A percentile compares a stretch with the other conserved stretches of the same genome.
Evolutionary conservation across 305 asterid species (phyloP).

Genomic region (Striga hermonthica): DNA sequence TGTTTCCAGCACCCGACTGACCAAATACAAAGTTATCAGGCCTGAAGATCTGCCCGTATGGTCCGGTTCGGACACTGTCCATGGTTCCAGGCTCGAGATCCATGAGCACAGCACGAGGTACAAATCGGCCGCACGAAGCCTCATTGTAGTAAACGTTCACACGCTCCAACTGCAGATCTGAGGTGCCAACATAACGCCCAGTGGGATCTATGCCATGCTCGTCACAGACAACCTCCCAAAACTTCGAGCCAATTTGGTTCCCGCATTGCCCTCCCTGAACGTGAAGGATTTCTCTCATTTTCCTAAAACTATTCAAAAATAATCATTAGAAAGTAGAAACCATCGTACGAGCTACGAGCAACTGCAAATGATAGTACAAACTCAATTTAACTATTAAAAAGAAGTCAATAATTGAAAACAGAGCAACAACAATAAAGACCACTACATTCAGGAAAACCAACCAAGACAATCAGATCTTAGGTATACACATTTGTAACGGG

Average conservation of each 20-base stretch:
- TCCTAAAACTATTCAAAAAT: conserved; percentile 27
- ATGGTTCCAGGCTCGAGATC: conserved; percentile 80
- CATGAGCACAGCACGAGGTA: conserved; percentile 51
- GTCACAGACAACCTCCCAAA: conserved; percentile 26
- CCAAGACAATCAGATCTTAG: too few relatives aligned
- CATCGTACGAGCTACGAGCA: too few relatives aligned
- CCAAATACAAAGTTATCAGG: too few relatives aligned
- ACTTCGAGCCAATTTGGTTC: conserved; percentile 79
- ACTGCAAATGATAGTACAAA: too few relatives aligned
- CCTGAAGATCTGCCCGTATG: too few relatives aligned
- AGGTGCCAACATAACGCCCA: conserved; percentile 66
- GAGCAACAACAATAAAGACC: not conserved
- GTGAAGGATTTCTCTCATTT: conserved; percentile 84
- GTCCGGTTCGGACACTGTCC: conserved; percentile 65
- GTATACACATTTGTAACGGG: not conserved
- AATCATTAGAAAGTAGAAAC: not conserved
- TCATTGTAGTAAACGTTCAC: conserved; percentile 74
- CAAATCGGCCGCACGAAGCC: conserved; percentile 53
- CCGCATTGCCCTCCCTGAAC: conserved; percentile 82
- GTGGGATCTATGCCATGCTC: conserved; percentile 79
- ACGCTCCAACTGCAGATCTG: conserved; percentile 73
- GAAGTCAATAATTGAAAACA: not conserved
- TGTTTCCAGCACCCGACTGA: too few relatives aligned
- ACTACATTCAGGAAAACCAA: too few relatives aligned
- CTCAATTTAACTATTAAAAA: not conserved